Percentiles rank a stretch among this genome's conserved stretches.
Conservation (phyloP, 2,329 filamentous ascomycete genomes). For the Epichloe festucae region DNA sequence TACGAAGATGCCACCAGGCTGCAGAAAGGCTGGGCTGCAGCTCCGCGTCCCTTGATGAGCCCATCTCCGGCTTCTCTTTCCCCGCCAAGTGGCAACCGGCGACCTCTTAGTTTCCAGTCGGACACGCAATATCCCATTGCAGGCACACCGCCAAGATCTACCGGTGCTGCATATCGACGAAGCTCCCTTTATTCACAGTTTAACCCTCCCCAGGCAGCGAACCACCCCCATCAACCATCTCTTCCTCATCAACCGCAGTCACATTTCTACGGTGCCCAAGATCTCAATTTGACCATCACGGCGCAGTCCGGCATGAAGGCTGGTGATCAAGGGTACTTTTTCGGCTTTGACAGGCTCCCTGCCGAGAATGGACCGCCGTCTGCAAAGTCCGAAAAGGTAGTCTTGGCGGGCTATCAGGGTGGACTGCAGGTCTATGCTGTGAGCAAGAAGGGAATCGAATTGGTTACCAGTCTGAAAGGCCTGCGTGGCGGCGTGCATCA, state of each 20-base stretch:
- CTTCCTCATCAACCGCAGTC: conserved; percentile 63
- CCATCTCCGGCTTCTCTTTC: conserved; percentile 31
- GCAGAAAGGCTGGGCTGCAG: conserved; percentile 32
- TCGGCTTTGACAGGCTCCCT: conserved; percentile 66
- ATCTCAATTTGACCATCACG: conserved; percentile 58
- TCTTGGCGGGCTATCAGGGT: conserved; percentile 69
- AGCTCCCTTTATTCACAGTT: conserved; percentile 40
- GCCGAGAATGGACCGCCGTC: conserved; percentile 20
- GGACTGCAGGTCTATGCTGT: conserved; percentile 65
- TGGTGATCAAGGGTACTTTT: conserved; percentile 62
- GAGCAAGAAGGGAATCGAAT: conserved; percentile 57
- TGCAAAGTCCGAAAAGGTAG: conserved; percentile 44
- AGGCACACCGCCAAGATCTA: conserved; percentile 25
- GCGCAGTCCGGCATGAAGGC: conserved; percentile 42
- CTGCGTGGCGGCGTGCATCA: conserved; percentile 67
- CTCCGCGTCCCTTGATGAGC: conserved; percentile 31
- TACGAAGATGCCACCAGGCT: conserved; percentile 34
- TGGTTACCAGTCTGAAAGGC: conserved; percentile 58
- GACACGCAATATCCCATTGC: conserved; percentile 30
- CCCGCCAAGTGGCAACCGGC: conserved; percentile 23
- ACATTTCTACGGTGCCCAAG: conserved; percentile 64
- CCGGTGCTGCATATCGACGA: conserved; percentile 25
- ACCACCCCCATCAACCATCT: conserved; percentile 40
- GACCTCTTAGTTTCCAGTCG: conserved; percentile 43
- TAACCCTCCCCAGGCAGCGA: conserved; percentile 28